Evolutionary conservation across 306 rosid genomes (phyloP).

Genomic region (Vigna trinervia): DNA sequence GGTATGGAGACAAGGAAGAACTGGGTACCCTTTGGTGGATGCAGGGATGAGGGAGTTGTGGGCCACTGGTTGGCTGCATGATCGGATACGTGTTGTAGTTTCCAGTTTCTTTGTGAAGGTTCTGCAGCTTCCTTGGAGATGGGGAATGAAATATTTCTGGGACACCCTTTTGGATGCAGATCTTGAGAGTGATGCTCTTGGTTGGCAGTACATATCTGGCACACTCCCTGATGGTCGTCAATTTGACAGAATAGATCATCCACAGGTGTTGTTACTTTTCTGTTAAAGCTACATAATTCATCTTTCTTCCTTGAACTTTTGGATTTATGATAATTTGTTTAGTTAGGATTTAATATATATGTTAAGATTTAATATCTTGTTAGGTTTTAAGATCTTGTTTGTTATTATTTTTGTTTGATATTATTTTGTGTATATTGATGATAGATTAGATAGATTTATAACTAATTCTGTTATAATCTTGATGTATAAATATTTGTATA

Average conservation of each 20-base stretch:
- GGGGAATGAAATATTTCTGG: slow-evolving; percentile 99
- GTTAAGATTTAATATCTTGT: too few relatives aligned
- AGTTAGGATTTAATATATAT: too few relatives aligned
- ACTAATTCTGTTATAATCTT: too few relatives aligned
- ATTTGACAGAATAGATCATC: slow-evolving; percentile 87
- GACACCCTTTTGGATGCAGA: slow-evolving; percentile 98
- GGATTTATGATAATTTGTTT: slow-evolving; percentile 9
- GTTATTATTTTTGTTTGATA: too few relatives aligned
- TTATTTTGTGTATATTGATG: too few relatives aligned
- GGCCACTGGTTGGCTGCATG: slow-evolving; percentile 99
- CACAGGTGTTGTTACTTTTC: slow-evolving; percentile 65
- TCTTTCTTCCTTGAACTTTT: slow-evolving; percentile 35
- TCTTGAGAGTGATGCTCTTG: slow-evolving; percentile 95
- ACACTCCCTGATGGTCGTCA: slow-evolving; percentile 87
- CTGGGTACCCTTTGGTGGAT: slow-evolving; percentile 96
- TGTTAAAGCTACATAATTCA: slow-evolving; percentile 5
- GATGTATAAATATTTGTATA: too few relatives aligned
- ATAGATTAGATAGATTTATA: too few relatives aligned
- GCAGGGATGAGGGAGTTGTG: slow-evolving; percentile 99
- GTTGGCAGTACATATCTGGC: slow-evolving; percentile 97
- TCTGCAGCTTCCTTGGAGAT: slow-evolving; percentile 97
- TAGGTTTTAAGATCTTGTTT: too few relatives aligned
- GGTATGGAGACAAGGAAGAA: slow-evolving; percentile 98
- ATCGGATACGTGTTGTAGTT: slow-evolving; percentile 92
- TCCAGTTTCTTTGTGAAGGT: slow-evolving; percentile 96